phyloP scores from a whole-genome alignment of 2,329 filamentous ascomycete genomes.

The Graphilbum ipis-grandicollis region DNA sequence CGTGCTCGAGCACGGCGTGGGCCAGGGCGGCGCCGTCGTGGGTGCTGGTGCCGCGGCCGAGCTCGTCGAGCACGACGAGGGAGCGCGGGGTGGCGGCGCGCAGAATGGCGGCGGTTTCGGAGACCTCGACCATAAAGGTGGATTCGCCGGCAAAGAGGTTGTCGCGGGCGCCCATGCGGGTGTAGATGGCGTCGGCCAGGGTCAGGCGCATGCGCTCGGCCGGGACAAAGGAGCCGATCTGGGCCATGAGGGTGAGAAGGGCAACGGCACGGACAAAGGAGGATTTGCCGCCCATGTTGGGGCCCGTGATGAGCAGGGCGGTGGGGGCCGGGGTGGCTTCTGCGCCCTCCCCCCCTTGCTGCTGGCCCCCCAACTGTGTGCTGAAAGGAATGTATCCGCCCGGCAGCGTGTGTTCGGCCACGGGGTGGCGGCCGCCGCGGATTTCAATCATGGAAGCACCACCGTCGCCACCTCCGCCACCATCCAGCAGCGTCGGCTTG shows the following conservation, averaged over 20 bases:
- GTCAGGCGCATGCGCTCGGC: constrained; percentile 58
- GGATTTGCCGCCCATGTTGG: constrained; percentile 99
- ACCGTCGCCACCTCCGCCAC: constrained; percentile 21
- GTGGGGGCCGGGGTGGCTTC: neutral
- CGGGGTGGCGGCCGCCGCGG: constrained; percentile 68
- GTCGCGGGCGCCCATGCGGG: constrained; percentile 88
- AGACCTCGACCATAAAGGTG: constrained; percentile 97
- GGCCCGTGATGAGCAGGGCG: constrained; percentile 80
- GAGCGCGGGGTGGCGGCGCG: constrained; percentile 72
- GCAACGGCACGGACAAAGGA: constrained; percentile 88
- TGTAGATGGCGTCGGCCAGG: constrained; percentile 80
- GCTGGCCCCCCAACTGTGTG: constrained; percentile 53
- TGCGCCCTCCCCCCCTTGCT: too few species aligned
- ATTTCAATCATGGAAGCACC: constrained; percentile 34
- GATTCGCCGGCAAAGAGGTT: constrained; percentile 90
- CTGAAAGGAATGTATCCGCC: constrained; percentile 85
- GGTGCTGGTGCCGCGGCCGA: constrained; percentile 83
- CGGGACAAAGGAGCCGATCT: constrained; percentile 88
- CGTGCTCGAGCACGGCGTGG: constrained; percentile 72
- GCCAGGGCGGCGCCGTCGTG: constrained; percentile 95
- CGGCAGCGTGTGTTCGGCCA: constrained; percentile 81
- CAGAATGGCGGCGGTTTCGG: constrained; percentile 79
- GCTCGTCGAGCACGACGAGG: constrained; percentile 84
- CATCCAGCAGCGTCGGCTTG: constrained; percentile 52
- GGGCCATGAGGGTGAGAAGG: constrained; percentile 81